Evolutionary conservation across 345 rosid genomes (phyloP).

Genomic region (Salix suchowensis): DNA sequence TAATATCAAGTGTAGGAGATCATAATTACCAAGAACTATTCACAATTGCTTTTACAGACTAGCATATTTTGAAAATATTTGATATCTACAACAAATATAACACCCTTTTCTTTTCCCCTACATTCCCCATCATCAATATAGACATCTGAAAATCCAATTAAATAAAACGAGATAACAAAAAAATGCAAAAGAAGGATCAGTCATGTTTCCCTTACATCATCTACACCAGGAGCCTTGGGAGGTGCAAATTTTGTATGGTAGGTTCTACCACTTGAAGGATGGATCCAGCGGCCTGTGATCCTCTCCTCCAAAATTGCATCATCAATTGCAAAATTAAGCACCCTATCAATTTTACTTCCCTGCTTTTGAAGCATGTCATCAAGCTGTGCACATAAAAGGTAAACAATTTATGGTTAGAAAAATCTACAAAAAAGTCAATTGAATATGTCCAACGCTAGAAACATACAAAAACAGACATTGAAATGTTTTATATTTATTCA

Average conservation of each 20-base stretch:
- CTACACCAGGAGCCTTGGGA: slow-evolving; percentile 69
- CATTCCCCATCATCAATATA: not conserved
- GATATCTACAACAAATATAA: not conserved
- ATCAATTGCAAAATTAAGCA: slow-evolving; percentile 80
- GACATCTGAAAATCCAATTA: not conserved
- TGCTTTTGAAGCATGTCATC: slow-evolving; percentile 88
- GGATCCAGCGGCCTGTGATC: slow-evolving; percentile 96
- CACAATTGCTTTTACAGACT: not conserved
- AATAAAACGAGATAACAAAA: not conserved
- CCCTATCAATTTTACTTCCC: slow-evolving; percentile 72
- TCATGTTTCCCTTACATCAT: slow-evolving; percentile 63
- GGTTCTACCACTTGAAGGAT: slow-evolving; percentile 91
- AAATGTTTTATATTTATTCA: not conserved
- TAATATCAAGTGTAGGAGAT: not conserved
- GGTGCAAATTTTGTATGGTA: slow-evolving; percentile 87
- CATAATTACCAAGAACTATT: not conserved
- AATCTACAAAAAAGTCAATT: not conserved
- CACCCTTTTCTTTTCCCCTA: not conserved
- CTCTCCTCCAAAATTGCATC: slow-evolving; percentile 93
- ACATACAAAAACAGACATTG: not conserved
- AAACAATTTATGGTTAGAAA: slow-evolving; percentile 10
- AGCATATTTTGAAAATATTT: not conserved
- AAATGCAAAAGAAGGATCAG: slow-evolving; percentile 2
- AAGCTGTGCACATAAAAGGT: slow-evolving; percentile 45
- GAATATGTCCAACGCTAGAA: not conserved